A percentile compares a stretch with the other conserved stretches of the same genome.
Evolutionary conservation across 2,329 filamentous ascomycete genomes (phyloP).

Genomic region (Venturia pyrina): DNA sequence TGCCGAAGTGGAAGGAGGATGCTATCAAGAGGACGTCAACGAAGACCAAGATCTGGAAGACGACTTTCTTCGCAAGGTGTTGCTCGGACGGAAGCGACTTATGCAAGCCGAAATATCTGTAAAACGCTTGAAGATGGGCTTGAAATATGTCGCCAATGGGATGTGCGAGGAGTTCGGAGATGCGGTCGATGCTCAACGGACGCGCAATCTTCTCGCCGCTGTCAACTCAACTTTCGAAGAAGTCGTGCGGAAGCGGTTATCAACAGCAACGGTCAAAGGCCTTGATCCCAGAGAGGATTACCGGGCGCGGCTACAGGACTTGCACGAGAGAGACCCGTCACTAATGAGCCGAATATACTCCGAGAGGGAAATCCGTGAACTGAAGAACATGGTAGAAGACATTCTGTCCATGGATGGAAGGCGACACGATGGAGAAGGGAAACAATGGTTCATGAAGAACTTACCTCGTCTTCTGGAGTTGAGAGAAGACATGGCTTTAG

Average conservation of each 20-base stretch:
- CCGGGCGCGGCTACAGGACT: not conserved
- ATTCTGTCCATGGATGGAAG: conserved; percentile 9
- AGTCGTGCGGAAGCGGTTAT: conserved; percentile 9
- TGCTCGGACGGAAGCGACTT: conserved; percentile 7
- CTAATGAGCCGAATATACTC: conserved; percentile 3
- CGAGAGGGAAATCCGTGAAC: conserved; percentile 1
- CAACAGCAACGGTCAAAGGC: conserved; percentile 3
- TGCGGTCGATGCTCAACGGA: conserved; percentile 19
- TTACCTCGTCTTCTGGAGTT: conserved; percentile 8
- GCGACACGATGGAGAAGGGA: conserved; percentile 5
- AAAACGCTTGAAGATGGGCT: conserved; percentile 9
- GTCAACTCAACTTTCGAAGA: conserved; percentile 20
- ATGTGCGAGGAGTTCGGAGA: conserved; percentile 7
- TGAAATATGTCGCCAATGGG: conserved; percentile 9
- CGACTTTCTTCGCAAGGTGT: conserved; percentile 7
- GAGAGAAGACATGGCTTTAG: conserved; percentile 9
- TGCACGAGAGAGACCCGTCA: not conserved
- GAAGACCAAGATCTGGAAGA: conserved; percentile 1
- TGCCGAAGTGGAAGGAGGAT: not conserved
- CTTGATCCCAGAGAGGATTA: conserved; percentile 6
- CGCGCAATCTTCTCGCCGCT: conserved; percentile 35
- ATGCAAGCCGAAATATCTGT: conserved; percentile 12
- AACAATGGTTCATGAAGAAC: conserved; percentile 6
- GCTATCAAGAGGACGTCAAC: not conserved
- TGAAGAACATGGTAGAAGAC: conserved; percentile 12